Evolutionary conservation across 2,329 filamentous ascomycete species (phyloP), one percentile per base, ranked within the genome.

Genomic region (Endocalyx cinctus): DNA sequence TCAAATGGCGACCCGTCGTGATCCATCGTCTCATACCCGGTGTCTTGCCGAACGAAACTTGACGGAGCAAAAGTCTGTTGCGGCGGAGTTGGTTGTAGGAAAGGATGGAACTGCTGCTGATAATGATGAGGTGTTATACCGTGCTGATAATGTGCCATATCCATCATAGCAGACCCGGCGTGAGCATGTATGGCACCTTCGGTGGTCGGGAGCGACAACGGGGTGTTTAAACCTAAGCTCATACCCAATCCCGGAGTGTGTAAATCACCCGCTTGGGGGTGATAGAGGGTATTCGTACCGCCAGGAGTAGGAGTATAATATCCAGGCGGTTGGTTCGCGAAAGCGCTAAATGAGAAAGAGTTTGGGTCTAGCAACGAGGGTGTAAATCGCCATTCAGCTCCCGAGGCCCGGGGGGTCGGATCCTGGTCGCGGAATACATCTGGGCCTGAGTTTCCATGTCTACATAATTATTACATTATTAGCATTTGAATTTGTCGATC

Each of bases 291-390:
- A 54, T 84, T 87, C 43, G 80, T 83, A 28, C 84, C 84, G 43
- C 84, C 86, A 3, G 87, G 84, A 2, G 87, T 94, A 3, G 89
- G 86, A 6, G 87, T 89, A 62, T 94, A 96, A 61, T 92, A 92
- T 11, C 82, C 85, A 12, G 84, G 77, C 28, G 83, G 77, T 44
- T 89, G 84, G 59, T 85, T 87, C 44, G 83, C 79, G 53, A 94
- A 90, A 35, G 74, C 72, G 39, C 79, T 73, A 61, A 95, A 96
- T 16, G 79, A 77, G 57, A 87, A 87, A 18, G 86, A 84, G 58
- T 83, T 87, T 13, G 87, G 80, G 55, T 97, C 90, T 55, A 97
- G 74, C 37, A 94, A 69, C 15, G 88, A 92, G 4, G 89, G 87
- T 3, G 89, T 94, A 53, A 95, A 88, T 46, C 84, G 77, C 81